Evolutionary conservation across 2,329 filamentous ascomycete genomes (phyloP), one percentile per base, ranked within the genome.

Genomic region (Sphaceloma murrayae): DNA sequence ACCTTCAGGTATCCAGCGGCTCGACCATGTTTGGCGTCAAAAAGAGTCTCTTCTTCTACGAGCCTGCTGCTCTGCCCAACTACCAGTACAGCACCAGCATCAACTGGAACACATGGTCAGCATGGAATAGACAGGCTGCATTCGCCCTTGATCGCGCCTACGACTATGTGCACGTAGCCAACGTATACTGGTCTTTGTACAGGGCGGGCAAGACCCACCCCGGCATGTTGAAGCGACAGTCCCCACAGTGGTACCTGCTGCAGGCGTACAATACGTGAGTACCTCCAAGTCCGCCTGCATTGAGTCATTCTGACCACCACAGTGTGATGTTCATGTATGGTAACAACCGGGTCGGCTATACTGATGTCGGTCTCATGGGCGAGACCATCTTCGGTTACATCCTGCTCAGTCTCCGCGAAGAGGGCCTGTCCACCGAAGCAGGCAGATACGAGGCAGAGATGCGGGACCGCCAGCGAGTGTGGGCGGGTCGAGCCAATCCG

Each of bases 41-140:
- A 7, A 74, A 74, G 52, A 75, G 72, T 43, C 59, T 72, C 8
- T 78, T 78, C 59, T 78, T 66, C 58, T 75, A 78, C 46, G 63
- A 77, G 17, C 71, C 68, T 0, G 54, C 56, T 3, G 59, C 57
- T 0, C 53, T 70, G 1, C 62, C 66, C 0, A 53, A 56, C 3
- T 77, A 68, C 49, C 27, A 52, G 0, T 78, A 78, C 52, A 55
- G 63, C 34, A 34, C 59, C 0, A 52, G 49, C 0, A 61, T 69
- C 4, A 57, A 74, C 51, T 78, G 72, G 73, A 53, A 52, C 0
- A 63, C 60, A 5, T 75, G 72, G 69, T 64, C 62, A 5, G 69
- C 69, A 0, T 78, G 74, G 74, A 64, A 72, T 46, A 62, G 65
- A 45, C 52, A 59, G 0, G 57, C 61, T 0, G 64, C 75, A 0